Conservation (phyloP, 1,139 yeast genomes). For the Scheffersomyces lignicola region DNA sequence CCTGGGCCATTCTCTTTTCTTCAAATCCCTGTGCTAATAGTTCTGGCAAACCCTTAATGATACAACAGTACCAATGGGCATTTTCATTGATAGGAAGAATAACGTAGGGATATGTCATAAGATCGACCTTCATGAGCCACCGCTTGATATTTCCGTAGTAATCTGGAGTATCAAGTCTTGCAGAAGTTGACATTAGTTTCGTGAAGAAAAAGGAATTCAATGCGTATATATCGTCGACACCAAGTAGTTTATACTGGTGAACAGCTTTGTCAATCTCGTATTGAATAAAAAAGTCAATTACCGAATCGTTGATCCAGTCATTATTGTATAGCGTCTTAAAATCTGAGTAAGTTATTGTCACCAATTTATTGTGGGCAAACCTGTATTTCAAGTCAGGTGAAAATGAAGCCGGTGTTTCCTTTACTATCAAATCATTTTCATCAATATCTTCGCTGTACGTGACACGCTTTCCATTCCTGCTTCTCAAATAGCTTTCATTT, state of each 20-base stretch:
- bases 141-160: constrained; percentile 67
- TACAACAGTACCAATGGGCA: constrained; percentile 87
- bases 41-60: constrained; percentile 51
- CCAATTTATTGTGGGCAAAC: constrained; percentile 47
- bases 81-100: constrained; percentile 81
- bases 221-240: constrained; percentile 47
- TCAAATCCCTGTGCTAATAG: constrained; percentile 20
- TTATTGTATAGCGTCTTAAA: constrained; percentile 67
- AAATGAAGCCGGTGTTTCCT: constrained; percentile 32
- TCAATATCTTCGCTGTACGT: constrained; percentile 3
- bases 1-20: constrained; percentile 1
- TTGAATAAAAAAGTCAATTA: constrained; percentile 70
- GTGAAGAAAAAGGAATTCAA: constrained; percentile 86
- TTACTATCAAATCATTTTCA: constrained; percentile 11
- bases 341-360: constrained; percentile 58
- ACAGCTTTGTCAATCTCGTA: constrained; percentile 51
- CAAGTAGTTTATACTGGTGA: constrained; percentile 16
- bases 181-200: constrained; percentile 44
- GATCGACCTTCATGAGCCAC: constrained; percentile 76
- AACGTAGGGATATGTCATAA: constrained; percentile 60
- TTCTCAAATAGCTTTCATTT: too few species aligned
- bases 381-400: constrained; percentile 53
- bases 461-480: neutral
- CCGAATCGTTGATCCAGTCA: constrained; percentile 75
- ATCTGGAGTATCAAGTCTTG: constrained; percentile 18